Conservation (phyloP, 2,329 filamentous ascomycete genomes). For the Diaporthe sp. region DNA sequence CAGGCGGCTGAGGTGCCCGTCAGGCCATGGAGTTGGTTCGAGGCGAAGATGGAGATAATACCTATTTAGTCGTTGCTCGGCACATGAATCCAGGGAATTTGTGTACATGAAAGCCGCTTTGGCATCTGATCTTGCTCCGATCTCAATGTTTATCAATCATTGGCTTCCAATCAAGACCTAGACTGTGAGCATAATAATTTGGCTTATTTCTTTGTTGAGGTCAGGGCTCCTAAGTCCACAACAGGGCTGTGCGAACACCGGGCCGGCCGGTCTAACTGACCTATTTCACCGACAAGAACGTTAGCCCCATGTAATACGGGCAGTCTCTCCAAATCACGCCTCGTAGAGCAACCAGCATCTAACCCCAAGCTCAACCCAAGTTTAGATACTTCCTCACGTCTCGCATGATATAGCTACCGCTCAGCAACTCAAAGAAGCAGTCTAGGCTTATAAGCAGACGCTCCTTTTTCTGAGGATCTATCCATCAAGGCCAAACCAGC, state of each 20-base stretch:
- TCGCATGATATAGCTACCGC: background rate
- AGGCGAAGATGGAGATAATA: conserved; percentile 20
- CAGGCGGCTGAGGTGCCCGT: background rate
- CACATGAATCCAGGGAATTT: background rate
- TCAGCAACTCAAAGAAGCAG: background rate
- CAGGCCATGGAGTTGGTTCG: background rate
- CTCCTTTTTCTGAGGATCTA: background rate
- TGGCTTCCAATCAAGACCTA: background rate
- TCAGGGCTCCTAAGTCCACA: background rate
- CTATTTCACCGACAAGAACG: background rate
- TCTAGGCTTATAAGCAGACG: background rate
- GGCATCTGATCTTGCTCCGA: background rate
- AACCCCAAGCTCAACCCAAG: background rate
- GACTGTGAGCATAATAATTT: background rate
- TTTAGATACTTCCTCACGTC: background rate
- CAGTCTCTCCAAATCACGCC: background rate
- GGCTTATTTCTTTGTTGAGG: background rate
- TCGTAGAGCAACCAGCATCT: background rate
- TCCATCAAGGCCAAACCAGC: background rate
- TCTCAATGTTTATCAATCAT: background rate
- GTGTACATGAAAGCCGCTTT: background rate
- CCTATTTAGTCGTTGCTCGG: conserved; percentile 23
- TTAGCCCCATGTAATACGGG: background rate
- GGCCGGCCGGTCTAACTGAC: background rate
- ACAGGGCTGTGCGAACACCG: background rate